These are phyloP conservation scores for Oxytropis ochrocephala DNA, from an alignment of 306 rosid genomes.

Conservation along the genomic window DNA sequence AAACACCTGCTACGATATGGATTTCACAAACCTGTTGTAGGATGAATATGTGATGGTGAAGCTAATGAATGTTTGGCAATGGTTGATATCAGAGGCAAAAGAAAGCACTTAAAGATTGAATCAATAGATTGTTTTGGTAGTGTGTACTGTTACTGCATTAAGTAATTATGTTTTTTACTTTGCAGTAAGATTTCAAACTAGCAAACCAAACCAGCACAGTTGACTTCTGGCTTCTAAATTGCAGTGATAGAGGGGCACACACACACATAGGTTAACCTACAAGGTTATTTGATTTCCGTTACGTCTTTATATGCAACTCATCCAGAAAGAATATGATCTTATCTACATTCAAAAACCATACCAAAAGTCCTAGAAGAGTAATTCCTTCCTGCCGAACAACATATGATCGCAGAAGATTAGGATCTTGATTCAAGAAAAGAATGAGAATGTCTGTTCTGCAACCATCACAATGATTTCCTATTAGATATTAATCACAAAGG, in stretches of 20 bases:
- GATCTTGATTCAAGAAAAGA: constrained; percentile 97
- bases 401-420: constrained; percentile 81
- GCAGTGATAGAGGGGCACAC: not conserved
- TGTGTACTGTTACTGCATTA: no score
- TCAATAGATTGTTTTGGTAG: no score
- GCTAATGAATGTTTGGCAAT: no score
- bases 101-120: no score
- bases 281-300: not conserved
- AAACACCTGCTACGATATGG: no score
- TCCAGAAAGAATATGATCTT: constrained; percentile 3
- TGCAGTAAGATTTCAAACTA: not conserved
- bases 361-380: constrained; percentile 82
- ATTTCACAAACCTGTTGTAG: no score
- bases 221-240: not conserved
- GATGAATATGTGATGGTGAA: no score
- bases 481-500: constrained; percentile 29
- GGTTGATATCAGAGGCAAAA: no score
- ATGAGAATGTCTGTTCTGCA: constrained; percentile 99
- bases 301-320: not conserved
- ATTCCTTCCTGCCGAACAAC: constrained; percentile 87
- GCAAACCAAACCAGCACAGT: constrained; percentile 9
- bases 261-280: not conserved
- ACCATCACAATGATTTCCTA: constrained; percentile 46
- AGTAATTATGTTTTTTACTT: no score
- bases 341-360: constrained; percentile 28